Percentiles rank a stretch among this genome's conserved stretches.
Evolutionary conservation across 306 rosid species (phyloP).

Genomic region (Dalbergia cochinchinensis): DNA sequence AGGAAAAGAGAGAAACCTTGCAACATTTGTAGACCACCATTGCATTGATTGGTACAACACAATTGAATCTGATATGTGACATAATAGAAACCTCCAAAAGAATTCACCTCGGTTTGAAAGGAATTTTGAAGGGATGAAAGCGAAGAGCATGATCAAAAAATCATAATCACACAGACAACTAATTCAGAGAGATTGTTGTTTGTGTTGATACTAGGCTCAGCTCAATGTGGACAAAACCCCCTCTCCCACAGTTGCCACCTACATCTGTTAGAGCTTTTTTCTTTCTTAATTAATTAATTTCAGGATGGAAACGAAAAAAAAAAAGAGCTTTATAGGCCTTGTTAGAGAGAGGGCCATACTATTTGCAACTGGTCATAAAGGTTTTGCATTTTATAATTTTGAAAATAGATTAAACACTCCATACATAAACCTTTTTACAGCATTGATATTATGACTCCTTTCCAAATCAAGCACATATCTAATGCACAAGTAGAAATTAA

Average conservation of each 20-base stretch:
- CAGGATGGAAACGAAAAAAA: not conserved
- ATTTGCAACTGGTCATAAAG: not conserved
- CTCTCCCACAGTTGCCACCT: constrained; percentile 32
- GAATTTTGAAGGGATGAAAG: not conserved
- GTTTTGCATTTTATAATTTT: not conserved
- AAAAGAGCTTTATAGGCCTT: not conserved
- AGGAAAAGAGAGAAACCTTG: constrained; percentile 66
- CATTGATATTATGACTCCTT: not conserved
- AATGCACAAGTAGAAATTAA: not conserved
- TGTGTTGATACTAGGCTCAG: no score
- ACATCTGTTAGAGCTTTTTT: constrained; percentile 59
- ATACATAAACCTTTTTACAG: not conserved
- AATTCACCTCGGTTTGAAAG: constrained; percentile 6
- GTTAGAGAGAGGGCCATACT: not conserved
- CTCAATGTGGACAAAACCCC: not conserved
- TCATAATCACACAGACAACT: not conserved
- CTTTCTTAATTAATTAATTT: not conserved
- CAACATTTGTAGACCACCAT: constrained; percentile 99
- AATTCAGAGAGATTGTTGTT: constrained; percentile 2
- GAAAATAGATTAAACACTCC: no score
- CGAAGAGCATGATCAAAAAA: constrained; percentile 24
- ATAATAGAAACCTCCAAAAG: not conserved
- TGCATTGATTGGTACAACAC: constrained; percentile 57
- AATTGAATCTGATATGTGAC: constrained; percentile 28
- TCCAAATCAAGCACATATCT: not conserved